Evolutionary conservation across 768 basidiomycete genomes (phyloP).

Genomic region (Boletus rufocinnamomeus): DNA sequence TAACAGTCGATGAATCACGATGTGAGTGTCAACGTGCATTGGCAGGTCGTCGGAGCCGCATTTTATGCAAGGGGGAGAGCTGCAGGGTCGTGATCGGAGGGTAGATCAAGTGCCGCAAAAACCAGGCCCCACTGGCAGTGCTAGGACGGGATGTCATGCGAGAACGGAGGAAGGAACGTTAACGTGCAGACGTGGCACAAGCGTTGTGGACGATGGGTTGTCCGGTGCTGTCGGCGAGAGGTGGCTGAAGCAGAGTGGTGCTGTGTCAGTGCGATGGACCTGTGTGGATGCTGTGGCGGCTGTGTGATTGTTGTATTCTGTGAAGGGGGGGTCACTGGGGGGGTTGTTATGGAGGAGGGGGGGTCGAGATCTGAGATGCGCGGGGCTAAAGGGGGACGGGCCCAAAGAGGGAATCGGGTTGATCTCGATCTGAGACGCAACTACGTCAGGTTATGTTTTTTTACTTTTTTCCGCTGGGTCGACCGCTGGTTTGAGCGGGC

Average conservation of each 20-base stretch:
- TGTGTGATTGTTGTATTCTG: too few relatives aligned
- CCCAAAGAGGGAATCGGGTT: background rate
- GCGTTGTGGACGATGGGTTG: background rate
- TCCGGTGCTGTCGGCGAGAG: background rate
- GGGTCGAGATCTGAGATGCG: slow-evolving; percentile 15
- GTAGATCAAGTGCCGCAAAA: background rate
- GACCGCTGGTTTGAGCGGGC: slow-evolving; percentile 10
- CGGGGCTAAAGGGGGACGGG: background rate
- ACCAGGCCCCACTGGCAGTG: background rate
- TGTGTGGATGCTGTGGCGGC: too few relatives aligned
- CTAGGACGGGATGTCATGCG: too few relatives aligned
- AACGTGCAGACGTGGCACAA: too few relatives aligned
- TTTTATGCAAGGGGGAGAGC: background rate
- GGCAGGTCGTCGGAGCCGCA: background rate
- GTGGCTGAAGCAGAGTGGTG: background rate
- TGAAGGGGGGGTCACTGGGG: slow-evolving; percentile 7
- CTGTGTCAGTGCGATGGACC: background rate
- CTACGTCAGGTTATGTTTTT: slow-evolving; percentile 26
- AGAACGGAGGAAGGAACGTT: too few relatives aligned
- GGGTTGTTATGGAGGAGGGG: slow-evolving; percentile 1
- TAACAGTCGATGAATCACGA: too few relatives aligned
- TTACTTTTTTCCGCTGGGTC: background rate
- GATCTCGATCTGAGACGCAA: slow-evolving; percentile 17
- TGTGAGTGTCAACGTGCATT: background rate
- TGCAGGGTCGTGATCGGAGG: background rate